A percentile compares a stretch with the other conserved stretches of the same genome.
Conservation (phyloP, 768 basidiomycete genomes). For the Hypsizygus marmoreus region DNA sequence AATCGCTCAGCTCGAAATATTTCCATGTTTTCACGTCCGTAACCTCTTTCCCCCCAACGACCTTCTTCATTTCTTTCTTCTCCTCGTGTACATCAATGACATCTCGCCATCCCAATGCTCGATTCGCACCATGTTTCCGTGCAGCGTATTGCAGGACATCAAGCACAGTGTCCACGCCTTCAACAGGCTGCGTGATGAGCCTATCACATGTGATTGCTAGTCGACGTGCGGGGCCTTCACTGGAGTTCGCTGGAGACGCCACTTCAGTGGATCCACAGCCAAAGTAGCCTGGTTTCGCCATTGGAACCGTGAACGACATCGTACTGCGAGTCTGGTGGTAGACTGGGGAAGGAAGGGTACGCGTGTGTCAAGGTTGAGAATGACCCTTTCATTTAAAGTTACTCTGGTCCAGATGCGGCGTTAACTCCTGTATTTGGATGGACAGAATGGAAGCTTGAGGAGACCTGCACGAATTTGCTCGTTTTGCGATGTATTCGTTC, state of each 20-base stretch:
- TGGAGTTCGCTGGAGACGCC: constrained; percentile 36
- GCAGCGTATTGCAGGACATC: constrained; percentile 79
- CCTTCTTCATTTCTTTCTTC: constrained; percentile 86
- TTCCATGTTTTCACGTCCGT: constrained; percentile 94
- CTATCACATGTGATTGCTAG: constrained; percentile 53
- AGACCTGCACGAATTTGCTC: too few species aligned
- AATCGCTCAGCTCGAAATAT: constrained; percentile 90
- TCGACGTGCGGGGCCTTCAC: constrained; percentile 61
- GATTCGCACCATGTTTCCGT: constrained; percentile 69
- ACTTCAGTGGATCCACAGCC: constrained; percentile 70
- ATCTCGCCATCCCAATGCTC: constrained; percentile 82
- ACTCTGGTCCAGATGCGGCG: too few species aligned
- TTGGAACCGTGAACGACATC: too few species aligned
- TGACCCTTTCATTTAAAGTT: too few species aligned
- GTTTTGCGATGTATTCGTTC: too few species aligned
- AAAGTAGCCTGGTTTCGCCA: constrained; percentile 50
- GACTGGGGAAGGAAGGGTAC: too few species aligned
- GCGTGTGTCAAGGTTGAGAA: too few species aligned
- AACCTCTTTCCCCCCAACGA: constrained; percentile 78
- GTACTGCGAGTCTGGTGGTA: too few species aligned
- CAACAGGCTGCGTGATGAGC: constrained; percentile 65
- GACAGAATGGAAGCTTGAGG: too few species aligned
- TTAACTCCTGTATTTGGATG: too few species aligned
- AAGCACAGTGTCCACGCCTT: constrained; percentile 78
- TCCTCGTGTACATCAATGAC: constrained; percentile 73